Percentiles rank a stretch among this genome's conserved stretches.
These are phyloP conservation scores for Paraleonurus japonicus DNA, from an alignment of 257 asterid species.

Conservation along the genomic window DNA sequence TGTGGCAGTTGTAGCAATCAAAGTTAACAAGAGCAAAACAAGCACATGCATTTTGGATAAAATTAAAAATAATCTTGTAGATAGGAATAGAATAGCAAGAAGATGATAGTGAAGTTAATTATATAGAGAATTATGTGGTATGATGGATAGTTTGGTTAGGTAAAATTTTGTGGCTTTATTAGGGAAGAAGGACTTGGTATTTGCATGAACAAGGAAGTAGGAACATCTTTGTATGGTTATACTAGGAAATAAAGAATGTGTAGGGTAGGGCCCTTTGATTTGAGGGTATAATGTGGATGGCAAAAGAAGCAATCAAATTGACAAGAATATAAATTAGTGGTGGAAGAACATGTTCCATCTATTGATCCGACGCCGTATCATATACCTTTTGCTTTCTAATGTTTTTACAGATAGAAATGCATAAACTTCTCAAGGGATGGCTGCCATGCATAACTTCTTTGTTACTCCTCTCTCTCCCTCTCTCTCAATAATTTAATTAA, in stretches of 20 bases:
- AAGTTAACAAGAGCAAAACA: not conserved
- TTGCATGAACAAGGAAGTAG: slow-evolving; percentile 3
- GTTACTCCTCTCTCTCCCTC: too few species aligned
- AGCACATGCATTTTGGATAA: slow-evolving; percentile 9
- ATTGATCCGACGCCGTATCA: not conserved
- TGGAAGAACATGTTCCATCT: slow-evolving; percentile 23
- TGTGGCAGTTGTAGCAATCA: not conserved
- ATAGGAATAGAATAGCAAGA: not conserved
- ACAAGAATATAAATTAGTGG: slow-evolving; percentile 22
- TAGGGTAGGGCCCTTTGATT: not conserved
- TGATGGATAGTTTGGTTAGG: slow-evolving; percentile 27
- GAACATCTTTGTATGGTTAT: slow-evolving; percentile 30
- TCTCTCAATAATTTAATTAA: too few species aligned
- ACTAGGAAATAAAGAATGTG: slow-evolving; percentile 27
- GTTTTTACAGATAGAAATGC: not conserved
- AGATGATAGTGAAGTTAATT: not conserved
- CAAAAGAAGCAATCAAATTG: slow-evolving; percentile 15
- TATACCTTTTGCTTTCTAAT: not conserved
- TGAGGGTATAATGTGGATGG: slow-evolving; percentile 31
- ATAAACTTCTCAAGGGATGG: slow-evolving; percentile 2
- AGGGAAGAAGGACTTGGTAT: slow-evolving; percentile 39
- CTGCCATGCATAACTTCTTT: not conserved
- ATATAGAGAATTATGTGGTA: not conserved
- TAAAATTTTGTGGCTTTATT: slow-evolving; percentile 10
- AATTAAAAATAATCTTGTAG: not conserved